Percentiles rank a stretch among this genome's conserved stretches.
Conservation (phyloP, 2,329 filamentous ascomycete species). For the Fusarium pilosicola region DNA sequence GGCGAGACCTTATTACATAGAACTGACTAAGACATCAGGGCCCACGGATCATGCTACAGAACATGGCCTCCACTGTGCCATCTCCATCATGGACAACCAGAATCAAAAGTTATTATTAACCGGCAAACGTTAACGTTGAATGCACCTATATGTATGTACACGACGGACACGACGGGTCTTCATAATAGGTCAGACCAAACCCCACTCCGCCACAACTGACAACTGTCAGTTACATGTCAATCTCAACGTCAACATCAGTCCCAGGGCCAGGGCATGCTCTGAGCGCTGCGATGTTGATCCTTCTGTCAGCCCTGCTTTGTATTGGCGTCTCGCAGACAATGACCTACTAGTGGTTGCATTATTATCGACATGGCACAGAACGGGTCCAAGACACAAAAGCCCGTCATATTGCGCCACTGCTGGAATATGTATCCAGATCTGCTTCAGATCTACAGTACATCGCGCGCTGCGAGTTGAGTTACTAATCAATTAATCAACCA, state of each 20-base stretch:
- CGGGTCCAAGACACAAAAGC: constrained; percentile 19
- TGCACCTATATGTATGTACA: background rate
- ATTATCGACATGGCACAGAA: constrained; percentile 25
- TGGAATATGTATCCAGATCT: constrained; percentile 17
- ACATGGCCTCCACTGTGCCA: constrained; percentile 14
- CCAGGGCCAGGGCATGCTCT: background rate
- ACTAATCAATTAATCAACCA: constrained; percentile 8
- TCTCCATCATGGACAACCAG: constrained; percentile 3
- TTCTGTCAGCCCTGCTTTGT: constrained; percentile 5
- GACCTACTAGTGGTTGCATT: constrained; percentile 17
- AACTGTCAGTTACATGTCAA: constrained; percentile 22
- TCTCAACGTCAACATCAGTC: constrained; percentile 1
- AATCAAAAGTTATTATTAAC: background rate
- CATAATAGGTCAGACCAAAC: constrained; percentile 10
- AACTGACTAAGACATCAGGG: constrained; percentile 34
- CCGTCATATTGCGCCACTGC: constrained; percentile 28
- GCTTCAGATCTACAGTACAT: constrained; percentile 21
- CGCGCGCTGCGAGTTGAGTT: background rate
- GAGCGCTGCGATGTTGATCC: background rate
- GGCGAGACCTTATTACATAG: constrained; percentile 21
- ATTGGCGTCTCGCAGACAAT: constrained; percentile 6
- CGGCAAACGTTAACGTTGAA: constrained; percentile 11
- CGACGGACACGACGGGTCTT: constrained; percentile 8
- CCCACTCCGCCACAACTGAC: constrained; percentile 40
- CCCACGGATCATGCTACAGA: constrained; percentile 21